Conservation (phyloP, 2,329 filamentous ascomycete species). For the Ceratocystis papillata region DNA sequence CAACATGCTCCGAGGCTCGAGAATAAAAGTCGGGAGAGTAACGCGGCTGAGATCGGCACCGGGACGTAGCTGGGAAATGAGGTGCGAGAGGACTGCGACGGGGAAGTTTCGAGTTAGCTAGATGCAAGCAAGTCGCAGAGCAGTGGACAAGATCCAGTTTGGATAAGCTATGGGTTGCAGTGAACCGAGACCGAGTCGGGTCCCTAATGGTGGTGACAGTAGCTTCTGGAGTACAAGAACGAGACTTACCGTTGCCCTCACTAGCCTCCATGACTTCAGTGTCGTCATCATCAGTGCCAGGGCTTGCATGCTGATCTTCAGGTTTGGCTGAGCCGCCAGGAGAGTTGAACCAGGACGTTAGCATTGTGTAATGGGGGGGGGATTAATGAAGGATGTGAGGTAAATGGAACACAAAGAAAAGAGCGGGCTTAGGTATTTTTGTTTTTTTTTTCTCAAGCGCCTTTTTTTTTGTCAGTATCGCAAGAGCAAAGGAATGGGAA, state of each 20-base stretch:
- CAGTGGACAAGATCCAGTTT: too few species aligned
- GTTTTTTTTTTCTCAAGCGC: too few species aligned
- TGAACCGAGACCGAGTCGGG: not conserved
- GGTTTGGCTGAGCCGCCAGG: constrained; percentile 29
- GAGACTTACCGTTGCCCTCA: constrained; percentile 74
- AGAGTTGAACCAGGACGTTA: constrained; percentile 34
- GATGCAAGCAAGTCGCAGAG: not conserved
- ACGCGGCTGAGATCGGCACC: constrained; percentile 92
- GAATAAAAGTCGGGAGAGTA: constrained; percentile 90
- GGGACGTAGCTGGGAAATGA: constrained; percentile 92
- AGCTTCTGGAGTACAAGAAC: not conserved
- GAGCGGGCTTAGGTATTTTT: not conserved
- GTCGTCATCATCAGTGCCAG: constrained; percentile 47
- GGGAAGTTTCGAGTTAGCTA: not conserved
- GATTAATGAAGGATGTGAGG: not conserved
- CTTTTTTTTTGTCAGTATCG: not conserved
- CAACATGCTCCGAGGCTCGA: constrained; percentile 95
- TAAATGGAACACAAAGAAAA: not conserved
- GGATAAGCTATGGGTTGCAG: not conserved
- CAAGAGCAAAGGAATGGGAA: not conserved
- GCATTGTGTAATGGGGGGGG: constrained; percentile 29
- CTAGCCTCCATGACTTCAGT: constrained; percentile 79
- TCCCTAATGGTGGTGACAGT: not conserved
- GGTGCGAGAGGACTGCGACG: constrained; percentile 72
- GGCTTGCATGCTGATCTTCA: constrained; percentile 42